Base-by-base conservation (phyloP, 2,329 filamentous ascomycete genomes). In the Trichoderma citrinoviride region DNA sequence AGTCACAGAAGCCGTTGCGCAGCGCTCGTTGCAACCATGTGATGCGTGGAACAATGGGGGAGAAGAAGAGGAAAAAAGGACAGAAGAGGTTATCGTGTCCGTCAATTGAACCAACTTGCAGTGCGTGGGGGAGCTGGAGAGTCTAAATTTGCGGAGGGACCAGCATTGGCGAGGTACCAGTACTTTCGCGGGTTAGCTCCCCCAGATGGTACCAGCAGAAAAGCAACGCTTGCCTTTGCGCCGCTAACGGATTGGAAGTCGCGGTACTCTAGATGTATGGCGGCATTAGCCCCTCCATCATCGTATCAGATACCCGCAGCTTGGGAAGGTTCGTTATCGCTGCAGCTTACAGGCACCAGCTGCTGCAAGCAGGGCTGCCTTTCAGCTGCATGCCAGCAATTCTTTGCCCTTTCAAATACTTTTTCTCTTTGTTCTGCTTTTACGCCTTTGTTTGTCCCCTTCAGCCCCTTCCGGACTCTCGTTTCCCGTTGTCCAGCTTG, bases 71-170 rank as follows among this genome's bases (percentile, higher is more conserved):
- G n/a, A 64, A 27, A 12, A 21, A 37, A 49, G 27, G 29, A 43
- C 14, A 37, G 54, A 46, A 55, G 41, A 60, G 44, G 53, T 33
- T 50, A 53, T 64, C 44, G 61, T 56, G 61, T 49, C 61, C 44
- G 50, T 49, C 43, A 55, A 49, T 25, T 47, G 43, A 44, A 46
- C 27, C 23, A 14, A 52, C 29, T 52, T 25, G 52, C 21, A 43
- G 61, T 55, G 61, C 19, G 61, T 63, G 60, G 60, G 60, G 60
- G 60, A 63, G 50, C 50, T 63, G 60, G n/a, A 63, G 50, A 37
- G 33, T 37, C 33, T 37, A 37, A 37, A 37, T 55, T 43, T 54
- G 49, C 29, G 12, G 60, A 40, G 61, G 46, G n/a, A 40, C 46
- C 23, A 60, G 46, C 33, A n/a, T 60, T 27, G 40, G 19, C 41